These are phyloP conservation scores for Phoma sp. DNA, from an alignment of 2,329 filamentous ascomycete genomes.

Conservation along the genomic window DNA sequence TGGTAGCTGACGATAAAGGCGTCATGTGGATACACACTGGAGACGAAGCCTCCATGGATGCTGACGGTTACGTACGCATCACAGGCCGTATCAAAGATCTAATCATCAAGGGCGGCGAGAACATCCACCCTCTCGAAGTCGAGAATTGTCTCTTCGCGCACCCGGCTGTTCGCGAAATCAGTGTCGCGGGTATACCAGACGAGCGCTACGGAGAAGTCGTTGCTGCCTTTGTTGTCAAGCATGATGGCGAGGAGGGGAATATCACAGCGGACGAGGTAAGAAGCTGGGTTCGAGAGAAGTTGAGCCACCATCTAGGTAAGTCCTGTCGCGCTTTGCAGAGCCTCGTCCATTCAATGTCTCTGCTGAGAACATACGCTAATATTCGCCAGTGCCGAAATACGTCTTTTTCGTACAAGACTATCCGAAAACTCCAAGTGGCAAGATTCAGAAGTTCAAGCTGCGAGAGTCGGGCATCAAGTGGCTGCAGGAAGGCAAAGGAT, in stretches of 20 bases:
- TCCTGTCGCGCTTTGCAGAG: conserved; percentile 7
- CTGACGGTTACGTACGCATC: conserved; percentile 82
- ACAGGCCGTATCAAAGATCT: conserved; percentile 93
- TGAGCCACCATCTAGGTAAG: conserved; percentile 74
- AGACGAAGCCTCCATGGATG: conserved; percentile 87
- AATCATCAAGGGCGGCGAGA: conserved; percentile 94
- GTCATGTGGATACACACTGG: conserved; percentile 88
- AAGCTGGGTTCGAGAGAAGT: conserved; percentile 71
- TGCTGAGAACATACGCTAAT: background rate
- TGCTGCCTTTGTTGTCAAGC: conserved; percentile 76
- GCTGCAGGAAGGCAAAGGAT: conserved; percentile 31
- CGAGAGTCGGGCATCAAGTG: conserved; percentile 64
- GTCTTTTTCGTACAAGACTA: conserved; percentile 88
- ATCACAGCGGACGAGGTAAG: conserved; percentile 67
- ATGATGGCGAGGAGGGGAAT: conserved; percentile 34
- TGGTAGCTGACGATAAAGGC: conserved; percentile 61
- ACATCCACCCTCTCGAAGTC: conserved; percentile 91
- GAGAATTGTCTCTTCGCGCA: conserved; percentile 86
- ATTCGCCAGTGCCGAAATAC: conserved; percentile 72
- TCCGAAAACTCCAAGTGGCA: conserved; percentile 94
- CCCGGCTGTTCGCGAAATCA: conserved; percentile 72
- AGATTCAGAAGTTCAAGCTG: conserved; percentile 94
- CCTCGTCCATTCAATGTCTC: background rate
- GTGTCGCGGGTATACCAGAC: conserved; percentile 84
- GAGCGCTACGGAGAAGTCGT: conserved; percentile 85